These are phyloP conservation scores for Acer campestre DNA, from an alignment of 345 rosid genomes.

Conservation along the genomic window DNA sequence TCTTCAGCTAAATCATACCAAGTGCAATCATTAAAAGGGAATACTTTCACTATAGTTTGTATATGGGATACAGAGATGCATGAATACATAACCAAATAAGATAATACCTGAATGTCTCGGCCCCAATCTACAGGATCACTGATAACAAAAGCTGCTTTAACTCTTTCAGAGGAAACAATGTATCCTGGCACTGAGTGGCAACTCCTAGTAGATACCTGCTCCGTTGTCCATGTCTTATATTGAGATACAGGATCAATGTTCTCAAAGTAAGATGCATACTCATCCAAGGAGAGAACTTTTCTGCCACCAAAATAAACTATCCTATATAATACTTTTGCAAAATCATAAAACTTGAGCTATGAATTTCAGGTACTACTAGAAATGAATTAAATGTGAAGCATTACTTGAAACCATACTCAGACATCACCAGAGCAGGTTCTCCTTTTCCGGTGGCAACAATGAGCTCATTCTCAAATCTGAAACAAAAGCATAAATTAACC, in stretches of 20 bases:
- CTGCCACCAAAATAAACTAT: conserved; percentile 30
- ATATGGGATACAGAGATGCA: background rate
- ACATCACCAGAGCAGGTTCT: conserved; percentile 53
- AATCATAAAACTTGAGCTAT: background rate
- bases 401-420: conserved; percentile 60
- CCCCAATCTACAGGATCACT: conserved; percentile 65
- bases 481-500: background rate
- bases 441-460: conserved; percentile 56
- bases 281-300: conserved; percentile 51
- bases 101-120: conserved; percentile 48
- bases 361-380: background rate
- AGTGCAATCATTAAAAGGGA: background rate
- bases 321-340: conserved; percentile 1
- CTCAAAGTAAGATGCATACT: conserved; percentile 44
- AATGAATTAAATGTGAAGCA: conserved; percentile 15
- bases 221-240: conserved; percentile 44
- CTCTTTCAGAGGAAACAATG: conserved; percentile 30
- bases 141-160: conserved; percentile 46
- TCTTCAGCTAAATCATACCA: background rate
- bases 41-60: background rate
- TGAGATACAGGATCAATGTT: conserved; percentile 50
- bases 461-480: conserved; percentile 49
- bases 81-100: conserved; percentile 8
- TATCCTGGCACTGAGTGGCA: conserved; percentile 13
- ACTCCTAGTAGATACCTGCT: conserved; percentile 20